Evolutionary conservation across 2,329 filamentous ascomycete genomes (phyloP), one percentile per base, ranked within the genome.

Genomic region (Hymenoscyphus salicellus): DNA sequence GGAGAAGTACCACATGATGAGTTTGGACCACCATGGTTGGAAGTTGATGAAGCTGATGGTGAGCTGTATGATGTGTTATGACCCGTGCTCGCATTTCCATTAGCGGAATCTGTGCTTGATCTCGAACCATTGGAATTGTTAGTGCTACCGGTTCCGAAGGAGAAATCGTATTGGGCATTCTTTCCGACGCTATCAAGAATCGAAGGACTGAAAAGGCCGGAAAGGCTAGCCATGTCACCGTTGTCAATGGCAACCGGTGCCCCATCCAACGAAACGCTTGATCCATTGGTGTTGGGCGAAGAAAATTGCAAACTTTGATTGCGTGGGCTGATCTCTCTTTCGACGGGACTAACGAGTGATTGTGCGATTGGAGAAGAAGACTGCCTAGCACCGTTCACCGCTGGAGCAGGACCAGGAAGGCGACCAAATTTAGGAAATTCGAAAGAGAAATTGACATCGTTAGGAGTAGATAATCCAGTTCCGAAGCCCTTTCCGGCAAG

Each of bases 351-450:
- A 55, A 66, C 55, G 17, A 56, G n/a, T 26, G 58, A 65, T 65
- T 62, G 56, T 46, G 64, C 23, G 4, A 69, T 61, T 41, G 71
- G 71, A 26, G 72, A 72, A n/a, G 65, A 43, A 14, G 69, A 72
- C 55, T 67, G 66, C 58, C 67, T 68, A 1, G 64, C 56, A n/a
- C 67, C 63, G 58, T 68, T 71, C 26, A 67, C 26, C 17, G 63
- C 66, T 23, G 58, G 65, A 30, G 65, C 43, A 71, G 82, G 79
- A 5, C 84, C 71, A 49, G 85, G 84, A 30, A 96, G 83, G 65
- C 88, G 84, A 57, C 95, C 95, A 73, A 99, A 98, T 75, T 91
- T 93, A 69, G 95, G 94, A 69, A 98, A 98, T 71, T 98, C 94
- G 72, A 99, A 98, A 70, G 94, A 89, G 75, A 98, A 98, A 75